Evolutionary conservation across 2,329 filamentous ascomycete genomes (phyloP).

Genomic region (Hymenoscyphus salicellus): DNA sequence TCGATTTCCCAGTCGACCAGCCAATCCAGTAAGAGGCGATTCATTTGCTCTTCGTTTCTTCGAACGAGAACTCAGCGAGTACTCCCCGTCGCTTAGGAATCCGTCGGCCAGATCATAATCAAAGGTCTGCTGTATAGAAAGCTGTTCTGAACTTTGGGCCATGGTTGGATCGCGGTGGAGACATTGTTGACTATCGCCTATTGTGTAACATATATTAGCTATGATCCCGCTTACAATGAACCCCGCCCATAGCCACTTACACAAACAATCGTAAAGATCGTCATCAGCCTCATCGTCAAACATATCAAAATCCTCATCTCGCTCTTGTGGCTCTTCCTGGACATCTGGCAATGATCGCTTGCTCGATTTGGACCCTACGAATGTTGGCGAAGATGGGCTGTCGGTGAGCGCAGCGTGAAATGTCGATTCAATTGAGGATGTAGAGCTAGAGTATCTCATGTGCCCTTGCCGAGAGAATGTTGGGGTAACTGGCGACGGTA

Average conservation of each 20-base stretch:
- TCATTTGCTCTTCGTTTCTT: conserved; percentile 60
- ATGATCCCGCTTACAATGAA: conserved; percentile 6
- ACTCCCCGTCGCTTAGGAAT: conserved; percentile 64
- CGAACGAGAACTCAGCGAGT: conserved; percentile 44
- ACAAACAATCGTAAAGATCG: conserved; percentile 65
- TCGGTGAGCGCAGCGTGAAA: conserved; percentile 47
- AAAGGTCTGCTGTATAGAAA: conserved; percentile 46
- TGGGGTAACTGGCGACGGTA: conserved; percentile 67
- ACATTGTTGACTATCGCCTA: conserved; percentile 60
- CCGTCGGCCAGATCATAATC: conserved; percentile 63
- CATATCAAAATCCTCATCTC: conserved; percentile 57
- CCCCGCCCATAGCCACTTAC: conserved; percentile 52
- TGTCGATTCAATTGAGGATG: conserved; percentile 70
- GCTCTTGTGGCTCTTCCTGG: conserved; percentile 75
- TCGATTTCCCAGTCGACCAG: conserved; percentile 63
- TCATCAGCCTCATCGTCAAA: conserved; percentile 46
- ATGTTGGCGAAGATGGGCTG: conserved; percentile 56
- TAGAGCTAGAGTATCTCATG: conserved; percentile 67
- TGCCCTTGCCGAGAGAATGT: conserved; percentile 63
- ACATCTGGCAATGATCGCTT: conserved; percentile 76
- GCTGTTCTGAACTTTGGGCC: conserved; percentile 34
- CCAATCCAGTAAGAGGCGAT: conserved; percentile 59
- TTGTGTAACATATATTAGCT: conserved; percentile 27
- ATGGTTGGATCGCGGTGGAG: conserved; percentile 48
- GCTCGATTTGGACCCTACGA: conserved; percentile 50